Base-by-base conservation (phyloP, 345 rosid species). In the Ailanthus altissimus region DNA sequence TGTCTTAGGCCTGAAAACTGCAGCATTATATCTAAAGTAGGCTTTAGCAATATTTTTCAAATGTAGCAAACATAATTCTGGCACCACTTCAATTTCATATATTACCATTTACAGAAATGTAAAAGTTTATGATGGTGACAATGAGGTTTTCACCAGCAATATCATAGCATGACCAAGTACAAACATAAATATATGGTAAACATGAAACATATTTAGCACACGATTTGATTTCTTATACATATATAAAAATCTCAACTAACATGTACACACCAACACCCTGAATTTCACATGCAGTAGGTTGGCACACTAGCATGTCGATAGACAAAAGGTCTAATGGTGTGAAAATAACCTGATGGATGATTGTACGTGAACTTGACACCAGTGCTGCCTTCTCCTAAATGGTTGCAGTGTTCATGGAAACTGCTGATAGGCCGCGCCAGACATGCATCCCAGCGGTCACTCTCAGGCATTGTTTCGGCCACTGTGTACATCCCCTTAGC, bases 401-500 rank as follows among this genome's bases (percentile, higher is more conserved):
- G 94, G 81, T 82, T 86, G 89, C 99, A 96, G 59, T 86, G 89
- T 1, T 91, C 93, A 72, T 93, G 88, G 87, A 90, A 96, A 66
- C 98, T 93, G 83, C 94, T 93, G 46, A 92, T 93, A 1, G 98
- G 94, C 58, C 98, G 85, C 0, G 97, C 91, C 38, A 93, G 85
- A 78, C 99, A 96, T 8, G 98, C 97, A 49, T 92, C 97, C 99
- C 99, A 93, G 18, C 97, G 91, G 60, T 96, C 94, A 32, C 97
- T 93, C 86, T 92, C 93, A 0, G 99, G 94, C 99, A 96, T 93
- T 65, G 98, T 96, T 84, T 96, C 98, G 0, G 97, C 98, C 6
- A 96, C 97, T 0, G 88, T 86, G 85, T 96, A 96, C 18, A 90
- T 69, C 47, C 98, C 99, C 80, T 86, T 92, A 0, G 91, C 83